Conservation (phyloP, 768 basidiomycete species). For the Trametes meyenii region DNA sequence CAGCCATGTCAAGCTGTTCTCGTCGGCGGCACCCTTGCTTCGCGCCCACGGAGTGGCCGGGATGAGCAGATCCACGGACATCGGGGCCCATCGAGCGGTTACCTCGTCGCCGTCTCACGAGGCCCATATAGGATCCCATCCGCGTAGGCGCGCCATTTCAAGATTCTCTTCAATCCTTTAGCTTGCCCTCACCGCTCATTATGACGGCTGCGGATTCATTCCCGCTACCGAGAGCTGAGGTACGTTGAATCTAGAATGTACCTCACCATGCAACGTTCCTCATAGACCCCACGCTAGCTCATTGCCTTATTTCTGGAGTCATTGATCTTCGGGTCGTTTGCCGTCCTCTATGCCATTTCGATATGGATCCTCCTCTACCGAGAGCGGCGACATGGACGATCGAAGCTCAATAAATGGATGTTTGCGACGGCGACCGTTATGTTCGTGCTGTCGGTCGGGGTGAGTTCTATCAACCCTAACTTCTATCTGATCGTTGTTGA, state of each 20-base stretch:
- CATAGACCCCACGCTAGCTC: neutral
- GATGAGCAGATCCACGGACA: too few species aligned
- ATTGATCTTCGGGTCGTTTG: constrained; percentile 8
- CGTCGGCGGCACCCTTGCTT: too few species aligned
- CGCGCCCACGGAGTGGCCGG: too few species aligned
- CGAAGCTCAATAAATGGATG: neutral
- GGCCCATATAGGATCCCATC: too few species aligned
- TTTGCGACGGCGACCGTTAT: neutral
- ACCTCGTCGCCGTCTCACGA: too few species aligned
- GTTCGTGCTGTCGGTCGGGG: constrained; percentile 4
- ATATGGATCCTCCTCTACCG: constrained; percentile 8
- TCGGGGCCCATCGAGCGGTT: too few species aligned
- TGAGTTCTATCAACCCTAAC: neutral
- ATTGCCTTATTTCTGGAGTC: constrained; percentile 6
- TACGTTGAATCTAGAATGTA: neutral
- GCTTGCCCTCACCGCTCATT: too few species aligned
- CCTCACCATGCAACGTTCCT: neutral
- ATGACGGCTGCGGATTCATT: neutral
- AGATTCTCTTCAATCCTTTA: too few species aligned
- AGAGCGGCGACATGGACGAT: neutral
- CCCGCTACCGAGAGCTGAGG: neutral
- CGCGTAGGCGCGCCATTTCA: too few species aligned
- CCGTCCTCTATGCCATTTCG: constrained; percentile 3
- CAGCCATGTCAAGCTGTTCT: too few species aligned
- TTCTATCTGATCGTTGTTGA: neutral